Evolutionary conservation across 2,329 filamentous ascomycete species (phyloP), one percentile per base, ranked within the genome.

Genomic region (Alternaria ventricosa): DNA sequence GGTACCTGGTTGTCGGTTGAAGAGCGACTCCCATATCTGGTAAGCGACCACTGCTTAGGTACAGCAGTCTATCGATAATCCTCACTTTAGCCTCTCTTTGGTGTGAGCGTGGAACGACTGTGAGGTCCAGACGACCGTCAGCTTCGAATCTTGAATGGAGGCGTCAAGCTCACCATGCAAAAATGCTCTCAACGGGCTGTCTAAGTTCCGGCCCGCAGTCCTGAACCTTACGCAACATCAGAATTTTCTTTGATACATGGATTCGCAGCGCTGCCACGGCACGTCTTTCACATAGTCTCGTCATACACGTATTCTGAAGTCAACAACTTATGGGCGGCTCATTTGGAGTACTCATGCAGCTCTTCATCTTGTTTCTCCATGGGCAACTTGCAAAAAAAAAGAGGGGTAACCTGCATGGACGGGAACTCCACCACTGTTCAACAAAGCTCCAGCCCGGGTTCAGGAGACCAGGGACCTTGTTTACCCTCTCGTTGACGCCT

Each of bases 221-320:
- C n/a, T 18, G n/a, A 11, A 44, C 45, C 47, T 43, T 58, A 20
- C 25, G 46, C 25, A 49, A 30, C 20, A 30, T 43, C n/a, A 58
- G 20, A 33, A 44, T 47, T 53, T 45, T 51, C 47, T 28, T 30
- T 28, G 25, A 53, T 41, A 28, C 47, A 62, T 58, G 60, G 47
- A 59, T 54, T 57, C 22, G 10, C 10, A 55, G n/a, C 15, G 41
- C 46, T 25, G 33, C 10, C 13, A 27, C 56, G 27, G 56, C 45
- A 50, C 12, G 30, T 57, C 45, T 43, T 50, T 30, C 33, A n/a
- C 13, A 28, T 41, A 27, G 36, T 51, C 15, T 44, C 11, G 30
- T 33, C 56, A 27, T 51, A 28, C 30, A 51, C 30, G 27, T n/a
- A 25, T 49, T 13, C 28, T n/a, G 20, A 36, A 13, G 28, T 41